Evolutionary conservation across 2,329 filamentous ascomycete species (phyloP), one percentile per base, ranked within the genome.

Genomic region (Leptographium flavum): DNA sequence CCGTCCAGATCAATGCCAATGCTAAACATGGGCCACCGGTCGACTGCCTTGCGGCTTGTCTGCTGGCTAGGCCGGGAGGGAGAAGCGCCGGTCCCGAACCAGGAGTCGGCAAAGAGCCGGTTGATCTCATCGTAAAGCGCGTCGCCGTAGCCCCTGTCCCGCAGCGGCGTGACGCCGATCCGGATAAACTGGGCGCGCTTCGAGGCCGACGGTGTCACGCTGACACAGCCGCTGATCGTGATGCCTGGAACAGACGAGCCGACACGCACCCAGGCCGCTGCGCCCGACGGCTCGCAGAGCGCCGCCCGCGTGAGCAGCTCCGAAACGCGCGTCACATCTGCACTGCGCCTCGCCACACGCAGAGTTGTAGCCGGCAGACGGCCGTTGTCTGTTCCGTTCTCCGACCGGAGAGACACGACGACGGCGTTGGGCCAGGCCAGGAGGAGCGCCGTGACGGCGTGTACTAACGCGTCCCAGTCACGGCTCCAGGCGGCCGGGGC

Each of bases 21-120:
- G 54, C 80, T 83, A 55, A 94, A 96, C 79, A 90, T 90, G 0
- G 90, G 87, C 79, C 86, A 92, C 42, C 77, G 74, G 55, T 95
- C 87, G 10, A 88, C 66, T 0, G 78, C 71, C 57, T 85, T 90
- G n/a, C n/a, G n/a, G n/a, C n/a, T n/a, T n/a, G n/a, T n/a, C n/a
- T n/a, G n/a, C n/a, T n/a, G n/a, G n/a, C n/a, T n/a, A n/a, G n/a
- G n/a, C 37, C 68, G 70, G 76, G 6, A 17, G 9, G 25, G 3
- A 2, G n/a, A 28, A 6, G 15, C 10, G 3, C 23, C 38, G 13
- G 67, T 61, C 0, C 87, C 86, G 62, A 96, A 98, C 47, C 69
- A 76, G 0, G 92, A 96, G 35, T 74, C 70, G 5, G 69, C 62
- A 58, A 96, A 94, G 1, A 87, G 56, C 21, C 70, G 72, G 58